Evolutionary conservation across 805 yeast genomes (phyloP), one percentile per base, ranked within the genome.

Genomic region (Saccharomycodes ludwigii): DNA sequence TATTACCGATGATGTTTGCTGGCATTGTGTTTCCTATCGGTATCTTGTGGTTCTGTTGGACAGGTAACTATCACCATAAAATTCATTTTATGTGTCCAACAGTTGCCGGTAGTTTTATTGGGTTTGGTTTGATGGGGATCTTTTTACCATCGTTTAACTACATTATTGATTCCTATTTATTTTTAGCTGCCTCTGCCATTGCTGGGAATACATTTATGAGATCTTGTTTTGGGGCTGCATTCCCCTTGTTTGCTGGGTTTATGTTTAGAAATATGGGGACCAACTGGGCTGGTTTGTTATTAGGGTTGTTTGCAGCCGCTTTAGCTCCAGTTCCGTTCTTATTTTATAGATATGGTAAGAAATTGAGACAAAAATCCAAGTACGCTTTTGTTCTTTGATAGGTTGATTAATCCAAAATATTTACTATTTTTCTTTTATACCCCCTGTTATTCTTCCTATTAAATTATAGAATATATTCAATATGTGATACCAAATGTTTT

Each of bases 61-160:
- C 88, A 7, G 95, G 94, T 49, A 68, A 71, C 40, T 85, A 75
- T 54, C 76, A 70, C 30, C 54, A 75, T 21, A 55, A 56, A 26
- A 71, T 82, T 23, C 94, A 77, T 49, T 85, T 88, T 88, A 76
- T 74, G 44, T 81, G 71, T n/a, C 91, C 93, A 24, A 68, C 79
- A 2, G 56, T 71, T 18, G 72, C 81, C 18, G 78, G 82, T 40
- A 38, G 68, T 3, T 65, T 76, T 46, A 66, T 71, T 23, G 86
- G 85, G 9, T 70, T 67, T 40, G 93, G 88, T 23, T 56, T 79
- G 35, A 59, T 77, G 40, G 63, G 73, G 26, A 71, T 81, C 35
- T 81, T 81, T 61, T 59, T 76, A 40, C 72, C 84, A 8, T 67
- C 78, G 18, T 53, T 80, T 44, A 80, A 75, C 54, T 81, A 81